Evolutionary conservation across 2,329 filamentous ascomycete species (phyloP), one percentile per base, ranked within the genome.

Genomic region (Pyrenophora seminiperda): DNA sequence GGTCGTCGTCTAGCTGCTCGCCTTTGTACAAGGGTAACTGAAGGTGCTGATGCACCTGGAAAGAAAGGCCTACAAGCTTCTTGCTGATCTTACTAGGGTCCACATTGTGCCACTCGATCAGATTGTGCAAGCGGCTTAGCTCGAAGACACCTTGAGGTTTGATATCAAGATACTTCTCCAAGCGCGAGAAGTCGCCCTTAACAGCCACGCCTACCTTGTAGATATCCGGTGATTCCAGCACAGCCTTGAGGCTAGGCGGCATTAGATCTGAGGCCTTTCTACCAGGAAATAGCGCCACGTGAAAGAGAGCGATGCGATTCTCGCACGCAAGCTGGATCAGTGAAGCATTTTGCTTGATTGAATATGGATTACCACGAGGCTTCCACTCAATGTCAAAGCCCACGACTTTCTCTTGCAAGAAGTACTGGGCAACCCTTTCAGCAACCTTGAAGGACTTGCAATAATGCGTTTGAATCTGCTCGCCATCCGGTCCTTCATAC

Each of bases 331-430:
- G 73, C 71, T 97, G 92, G 33, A 96, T 87, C 39, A 96, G 74
- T 0, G 90, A 94, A 7, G 92, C 83, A 56, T 91, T 91, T 70
- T 96, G 91, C 1, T 89, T 86, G 10, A 90, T 91, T 7, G 90
- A 63, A 1, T 33, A 33, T 14, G 53, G 42, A 4, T 37, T 41
- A 11, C 59, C 56, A 11, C 44, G 56, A 17, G 63, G 62, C 57
- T 87, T 87, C 92, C 92, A 97, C 75, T 97, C 92, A 39, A 96
- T 79, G 63, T 97, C 92, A 55, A 96, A 91, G 0, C 92, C 92
- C n/a, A 97, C 69, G 3, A 94, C 75, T 40, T 83, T 79, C 63
- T 93, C 84, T 14, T 81, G 62, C 37, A 85, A 61, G 62, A 97
- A 96, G 51, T 88, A 80, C 50, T 82, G 74, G n/a, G 83, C 76